phyloP scores from a whole-genome alignment of 306 rosid species.

The Vigna hirtella region DNA sequence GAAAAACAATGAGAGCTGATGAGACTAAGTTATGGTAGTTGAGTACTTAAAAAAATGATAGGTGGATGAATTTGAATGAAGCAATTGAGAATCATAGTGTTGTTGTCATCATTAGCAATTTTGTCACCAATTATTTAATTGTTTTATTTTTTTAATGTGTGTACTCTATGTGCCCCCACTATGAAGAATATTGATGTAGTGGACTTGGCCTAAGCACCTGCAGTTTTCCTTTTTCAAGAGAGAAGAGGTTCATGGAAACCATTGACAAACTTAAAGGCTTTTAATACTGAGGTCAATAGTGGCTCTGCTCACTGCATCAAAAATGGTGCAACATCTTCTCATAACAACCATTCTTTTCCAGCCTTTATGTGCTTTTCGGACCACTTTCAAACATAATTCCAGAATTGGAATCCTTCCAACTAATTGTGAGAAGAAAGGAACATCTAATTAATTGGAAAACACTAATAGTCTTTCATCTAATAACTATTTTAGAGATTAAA shows the following conservation, averaged over 20 bases:
- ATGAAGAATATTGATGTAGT: conserved; percentile 38
- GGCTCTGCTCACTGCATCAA: conserved; percentile 5
- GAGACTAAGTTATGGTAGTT: no score
- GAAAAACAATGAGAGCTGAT: no score
- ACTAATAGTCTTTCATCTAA: no score
- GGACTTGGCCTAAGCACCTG: conserved; percentile 44
- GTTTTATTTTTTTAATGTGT: conserved; percentile 19
- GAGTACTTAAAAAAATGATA: neutral
- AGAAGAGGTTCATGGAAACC: neutral
- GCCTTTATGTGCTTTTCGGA: neutral
- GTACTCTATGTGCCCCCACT: conserved; percentile 23
- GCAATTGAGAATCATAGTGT: conserved; percentile 23
- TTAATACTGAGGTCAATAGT: neutral
- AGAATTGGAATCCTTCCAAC: conserved; percentile 2
- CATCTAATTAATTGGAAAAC: no score
- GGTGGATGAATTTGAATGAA: conserved; percentile 5
- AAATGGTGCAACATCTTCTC: conserved; percentile 4
- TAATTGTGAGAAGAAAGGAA: neutral
- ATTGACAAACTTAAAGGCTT: neutral
- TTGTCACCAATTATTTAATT: conserved; percentile 38
- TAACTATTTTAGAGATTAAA: no score
- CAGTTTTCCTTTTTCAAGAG: conserved; percentile 35
- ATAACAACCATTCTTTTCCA: neutral
- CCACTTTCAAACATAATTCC: conserved; percentile 15
- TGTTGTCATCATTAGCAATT: conserved; percentile 39